These are phyloP conservation scores for Escallonia rubra DNA, from an alignment of 129 eudicot genomes.

Conservation along the genomic window DNA sequence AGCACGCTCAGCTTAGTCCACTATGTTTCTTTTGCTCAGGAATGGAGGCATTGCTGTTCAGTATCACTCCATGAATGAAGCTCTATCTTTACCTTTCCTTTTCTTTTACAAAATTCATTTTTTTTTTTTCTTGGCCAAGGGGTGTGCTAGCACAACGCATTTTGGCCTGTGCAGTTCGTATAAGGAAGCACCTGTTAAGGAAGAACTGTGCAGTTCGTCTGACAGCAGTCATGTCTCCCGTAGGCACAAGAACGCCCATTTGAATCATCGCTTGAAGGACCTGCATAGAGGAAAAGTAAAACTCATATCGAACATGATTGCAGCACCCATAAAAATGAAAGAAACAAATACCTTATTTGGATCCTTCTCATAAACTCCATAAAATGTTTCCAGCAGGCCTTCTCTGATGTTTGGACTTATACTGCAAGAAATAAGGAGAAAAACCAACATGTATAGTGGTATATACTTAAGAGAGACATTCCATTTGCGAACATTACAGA, in stretches of 20 bases:
- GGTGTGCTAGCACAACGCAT: too few species aligned
- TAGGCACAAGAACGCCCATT: slow-evolving; percentile 99
- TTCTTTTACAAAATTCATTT: too few species aligned
- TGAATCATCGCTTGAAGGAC: slow-evolving; percentile 91
- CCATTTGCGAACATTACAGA: background rate
- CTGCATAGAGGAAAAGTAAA: slow-evolving; percentile 24
- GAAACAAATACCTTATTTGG: slow-evolving; percentile 61
- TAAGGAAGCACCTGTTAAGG: slow-evolving; percentile 58
- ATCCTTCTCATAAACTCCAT: slow-evolving; percentile 98
- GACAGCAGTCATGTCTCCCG: slow-evolving; percentile 99
- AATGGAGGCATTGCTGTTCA: too few species aligned
- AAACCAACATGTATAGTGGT: background rate
- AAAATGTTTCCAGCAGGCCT: slow-evolving; percentile 85
- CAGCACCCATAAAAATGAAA: background rate
- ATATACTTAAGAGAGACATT: background rate
- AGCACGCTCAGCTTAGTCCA: too few species aligned
- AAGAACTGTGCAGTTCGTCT: slow-evolving; percentile 92
- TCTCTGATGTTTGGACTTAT: slow-evolving; percentile 93
- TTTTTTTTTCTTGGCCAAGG: too few species aligned
- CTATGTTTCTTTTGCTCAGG: too few species aligned
- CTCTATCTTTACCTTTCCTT: too few species aligned
- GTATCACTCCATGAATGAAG: too few species aligned
- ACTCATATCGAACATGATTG: too few species aligned
- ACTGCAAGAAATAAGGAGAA: slow-evolving; percentile 38
- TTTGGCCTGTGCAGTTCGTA: too few species aligned